These are phyloP conservation scores for Camellia granthamiana DNA, from an alignment of 148 eudicot species.

Conservation along the genomic window DNA sequence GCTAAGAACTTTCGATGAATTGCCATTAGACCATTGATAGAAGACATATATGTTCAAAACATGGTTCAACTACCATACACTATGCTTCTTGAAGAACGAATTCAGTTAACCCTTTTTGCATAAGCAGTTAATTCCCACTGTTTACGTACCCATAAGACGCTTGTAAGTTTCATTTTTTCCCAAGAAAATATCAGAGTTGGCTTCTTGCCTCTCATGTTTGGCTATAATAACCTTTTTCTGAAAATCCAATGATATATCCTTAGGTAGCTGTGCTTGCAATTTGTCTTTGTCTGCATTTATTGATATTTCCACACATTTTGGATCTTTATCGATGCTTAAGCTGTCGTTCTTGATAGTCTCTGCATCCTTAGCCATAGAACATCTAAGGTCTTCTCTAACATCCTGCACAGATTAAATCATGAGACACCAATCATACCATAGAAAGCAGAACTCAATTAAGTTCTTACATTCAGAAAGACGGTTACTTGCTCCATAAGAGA, in stretches of 20 bases:
- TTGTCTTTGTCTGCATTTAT: constrained; percentile 30
- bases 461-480: constrained; percentile 81
- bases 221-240: constrained; percentile 72
- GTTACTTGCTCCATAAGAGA: constrained; percentile 83
- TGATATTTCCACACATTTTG: constrained; percentile 19
- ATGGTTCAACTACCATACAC: background rate
- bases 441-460: constrained; percentile 9
- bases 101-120: background rate
- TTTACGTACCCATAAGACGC: constrained; percentile 48
- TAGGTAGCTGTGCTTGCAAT: constrained; percentile 23
- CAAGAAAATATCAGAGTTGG: constrained; percentile 26
- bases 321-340: constrained; percentile 37
- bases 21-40: background rate
- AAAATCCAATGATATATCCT: constrained; percentile 54
- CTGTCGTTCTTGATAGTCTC: constrained; percentile 72
- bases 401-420: constrained; percentile 42
- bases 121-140: background rate
- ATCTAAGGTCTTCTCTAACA: constrained; percentile 89
- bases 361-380: constrained; percentile 93
- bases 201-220: constrained; percentile 52
- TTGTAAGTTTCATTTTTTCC: constrained; percentile 32
- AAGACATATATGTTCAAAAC: background rate
- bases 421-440: constrained; percentile 29
- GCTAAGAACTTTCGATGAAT: constrained; percentile 3
- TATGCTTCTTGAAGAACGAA: background rate